Conservation (phyloP, 225 moss, liverwort and hornwort genomes). For the Sphagnum contortum region DNA sequence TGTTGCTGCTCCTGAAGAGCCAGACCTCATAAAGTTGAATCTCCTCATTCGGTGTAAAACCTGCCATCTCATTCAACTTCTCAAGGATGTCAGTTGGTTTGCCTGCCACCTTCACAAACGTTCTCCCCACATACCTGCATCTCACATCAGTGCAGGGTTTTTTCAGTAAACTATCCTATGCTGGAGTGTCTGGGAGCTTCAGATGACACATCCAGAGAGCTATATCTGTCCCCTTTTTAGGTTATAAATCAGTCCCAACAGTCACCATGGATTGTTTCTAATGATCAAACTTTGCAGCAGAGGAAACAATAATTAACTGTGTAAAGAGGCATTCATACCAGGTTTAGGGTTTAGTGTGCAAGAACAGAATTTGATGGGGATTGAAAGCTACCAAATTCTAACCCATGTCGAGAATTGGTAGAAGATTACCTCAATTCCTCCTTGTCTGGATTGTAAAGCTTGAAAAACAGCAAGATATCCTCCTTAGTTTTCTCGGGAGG, state of each 20-base stretch:
- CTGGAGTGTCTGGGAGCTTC: not conserved
- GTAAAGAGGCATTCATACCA: too few species aligned
- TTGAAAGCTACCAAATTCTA: too few species aligned
- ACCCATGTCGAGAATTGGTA: not conserved
- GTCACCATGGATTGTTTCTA: too few species aligned
- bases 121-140: slow-evolving; percentile 75
- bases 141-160: not conserved
- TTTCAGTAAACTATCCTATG: not conserved
- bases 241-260: too few species aligned
- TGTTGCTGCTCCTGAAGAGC: not conserved
- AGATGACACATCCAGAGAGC: too few species aligned
- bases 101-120: slow-evolving; percentile 38
- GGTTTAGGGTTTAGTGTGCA: too few species aligned
- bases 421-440: slow-evolving; percentile 41
- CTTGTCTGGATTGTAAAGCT: slow-evolving; percentile 56
- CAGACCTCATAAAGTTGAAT: slow-evolving; percentile 60
- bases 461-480: slow-evolving; percentile 55
- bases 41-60: slow-evolving; percentile 39
- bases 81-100: slow-evolving; percentile 55
- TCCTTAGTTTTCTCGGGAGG: slow-evolving; percentile 55
- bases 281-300: too few species aligned
- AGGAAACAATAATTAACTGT: too few species aligned
- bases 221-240: too few species aligned
- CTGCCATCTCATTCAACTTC: slow-evolving; percentile 67
- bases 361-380: too few species aligned